Evolutionary conservation across 2,329 filamentous ascomycete genomes (phyloP).

Genomic region (Leptodontidium sp.): DNA sequence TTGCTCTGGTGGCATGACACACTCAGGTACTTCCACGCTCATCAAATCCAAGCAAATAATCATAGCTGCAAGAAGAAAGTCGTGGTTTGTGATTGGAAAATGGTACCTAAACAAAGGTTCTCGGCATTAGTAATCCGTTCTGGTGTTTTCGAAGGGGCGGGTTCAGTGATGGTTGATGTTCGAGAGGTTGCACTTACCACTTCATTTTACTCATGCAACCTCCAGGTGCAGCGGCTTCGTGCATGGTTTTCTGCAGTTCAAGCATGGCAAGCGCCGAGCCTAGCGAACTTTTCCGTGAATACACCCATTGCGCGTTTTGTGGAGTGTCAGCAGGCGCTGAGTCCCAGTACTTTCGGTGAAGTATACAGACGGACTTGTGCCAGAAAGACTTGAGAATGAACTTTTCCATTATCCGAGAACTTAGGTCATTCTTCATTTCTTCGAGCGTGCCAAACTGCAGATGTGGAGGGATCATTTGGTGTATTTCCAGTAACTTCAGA

Average conservation of each 20-base stretch:
- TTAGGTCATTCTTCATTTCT: conserved; percentile 57
- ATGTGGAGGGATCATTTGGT: conserved; percentile 55
- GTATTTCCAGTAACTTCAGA: conserved; percentile 54
- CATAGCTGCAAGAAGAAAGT: conserved; percentile 69
- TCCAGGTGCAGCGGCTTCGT: conserved; percentile 59
- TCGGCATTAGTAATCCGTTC: neutral
- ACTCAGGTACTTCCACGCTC: conserved; percentile 30
- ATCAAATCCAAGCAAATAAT: conserved; percentile 60
- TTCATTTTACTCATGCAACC: conserved; percentile 59
- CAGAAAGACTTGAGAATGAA: conserved; percentile 61
- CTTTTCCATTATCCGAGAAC: conserved; percentile 58
- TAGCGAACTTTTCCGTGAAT: conserved; percentile 61
- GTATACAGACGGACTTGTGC: conserved; percentile 62
- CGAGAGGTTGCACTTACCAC: conserved; percentile 49
- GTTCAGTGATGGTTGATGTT: too few relatives aligned
- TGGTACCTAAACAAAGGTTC: conserved; percentile 51
- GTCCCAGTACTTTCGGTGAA: conserved; percentile 63
- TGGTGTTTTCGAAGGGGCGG: neutral
- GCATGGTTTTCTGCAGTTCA: conserved; percentile 57
- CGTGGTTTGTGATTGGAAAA: conserved; percentile 63
- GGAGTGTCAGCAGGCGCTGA: conserved; percentile 49
- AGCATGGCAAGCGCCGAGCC: conserved; percentile 58
- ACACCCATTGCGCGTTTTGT: conserved; percentile 53
- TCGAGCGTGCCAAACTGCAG: conserved; percentile 58
- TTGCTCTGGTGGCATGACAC: conserved; percentile 30